Evolutionary conservation across 306 rosid species (phyloP), one percentile per base, ranked within the genome.

Genomic region (Delonix regia): DNA sequence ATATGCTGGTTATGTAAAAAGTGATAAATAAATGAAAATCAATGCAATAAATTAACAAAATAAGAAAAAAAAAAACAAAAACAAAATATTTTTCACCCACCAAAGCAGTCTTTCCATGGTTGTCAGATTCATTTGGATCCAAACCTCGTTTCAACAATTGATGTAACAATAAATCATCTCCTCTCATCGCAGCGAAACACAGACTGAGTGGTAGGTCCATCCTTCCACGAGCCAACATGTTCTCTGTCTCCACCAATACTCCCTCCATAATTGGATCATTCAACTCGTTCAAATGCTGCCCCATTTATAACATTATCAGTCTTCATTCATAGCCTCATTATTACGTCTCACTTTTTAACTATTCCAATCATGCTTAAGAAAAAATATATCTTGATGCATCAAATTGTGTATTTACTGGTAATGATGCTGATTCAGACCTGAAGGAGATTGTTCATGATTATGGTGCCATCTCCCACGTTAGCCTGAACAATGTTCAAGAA

Each of bases 201-300:
- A 96, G 89, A 80, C 97, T 93, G 15, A 96, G 89, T 5, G 99
- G 99, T 70, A 93, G 82, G 85, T 93, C 99, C 98, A 93, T 59
- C 69, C 90, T 86, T 33, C 99, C 99, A 62, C 90, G 91, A 83
- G 98, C 92, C 62, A 96, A 78, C 98, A 96, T 93, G 88, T 84
- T 91, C 90, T 93, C 97, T 14, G 89, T 91, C 87, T 96, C 99
- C 80, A 69, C 69, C 78, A 96, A 78, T 74, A 93, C 96, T 19
- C 89, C 92, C 65, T 93, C 90, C 98, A 93, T 96, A 0, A 87
- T 76, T 76, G 98, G 96, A 77, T 96, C 90, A 6, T 86, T 83
- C 0, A 78, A 56, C 21, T 83, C 96, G 77, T 89, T 93, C 83
- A 96, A 79, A 80, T 88, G 93, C 99, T 96, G 90, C 61, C 13